These are phyloP conservation scores for Rosellinia necatrix DNA, from an alignment of 2,329 filamentous ascomycete species.

Conservation along the genomic window DNA sequence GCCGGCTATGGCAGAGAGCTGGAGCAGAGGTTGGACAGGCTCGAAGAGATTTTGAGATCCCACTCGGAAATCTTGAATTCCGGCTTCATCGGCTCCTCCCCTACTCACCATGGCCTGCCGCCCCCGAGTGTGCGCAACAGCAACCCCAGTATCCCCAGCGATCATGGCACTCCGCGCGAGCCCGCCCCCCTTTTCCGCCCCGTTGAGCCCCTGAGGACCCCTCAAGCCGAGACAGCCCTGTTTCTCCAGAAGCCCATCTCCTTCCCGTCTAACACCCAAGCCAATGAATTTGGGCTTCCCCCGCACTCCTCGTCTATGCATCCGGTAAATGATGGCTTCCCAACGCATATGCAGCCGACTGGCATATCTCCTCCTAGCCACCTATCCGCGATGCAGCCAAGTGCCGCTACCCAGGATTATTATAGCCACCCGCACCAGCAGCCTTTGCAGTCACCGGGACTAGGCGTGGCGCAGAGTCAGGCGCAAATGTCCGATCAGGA, in stretches of 20 bases:
- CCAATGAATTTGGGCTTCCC: conserved; percentile 56
- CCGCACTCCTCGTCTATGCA: conserved; percentile 49
- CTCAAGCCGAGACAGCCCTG: conserved; percentile 63
- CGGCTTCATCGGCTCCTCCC: conserved; percentile 51
- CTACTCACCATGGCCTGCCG: conserved; percentile 41
- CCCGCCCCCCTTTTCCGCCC: conserved; percentile 52
- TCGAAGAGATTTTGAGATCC: conserved; percentile 68
- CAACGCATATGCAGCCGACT: conserved; percentile 48
- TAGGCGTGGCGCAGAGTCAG: conserved; percentile 57
- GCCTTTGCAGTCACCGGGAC: conserved; percentile 61
- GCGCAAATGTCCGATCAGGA: conserved; percentile 63
- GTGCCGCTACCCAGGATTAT: conserved; percentile 54
- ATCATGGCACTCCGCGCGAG: conserved; percentile 61
- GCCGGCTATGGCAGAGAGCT: conserved; percentile 74
- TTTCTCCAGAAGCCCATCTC: conserved; percentile 64
- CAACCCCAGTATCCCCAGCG: conserved; percentile 56
- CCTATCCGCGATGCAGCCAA: conserved; percentile 44
- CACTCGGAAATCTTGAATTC: conserved; percentile 70
- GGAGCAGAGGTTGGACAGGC: conserved; percentile 71
- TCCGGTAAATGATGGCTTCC: conserved; percentile 55
- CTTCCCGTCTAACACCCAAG: conserved; percentile 52
- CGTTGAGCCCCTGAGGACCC: conserved; percentile 54
- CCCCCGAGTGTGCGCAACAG: conserved; percentile 54
- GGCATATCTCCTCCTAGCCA: conserved; percentile 47
- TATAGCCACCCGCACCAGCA: conserved; percentile 50